Evolutionary conservation across 1,139 yeast genomes (phyloP), one percentile per base, ranked within the genome.

Genomic region (Candida sp.): DNA sequence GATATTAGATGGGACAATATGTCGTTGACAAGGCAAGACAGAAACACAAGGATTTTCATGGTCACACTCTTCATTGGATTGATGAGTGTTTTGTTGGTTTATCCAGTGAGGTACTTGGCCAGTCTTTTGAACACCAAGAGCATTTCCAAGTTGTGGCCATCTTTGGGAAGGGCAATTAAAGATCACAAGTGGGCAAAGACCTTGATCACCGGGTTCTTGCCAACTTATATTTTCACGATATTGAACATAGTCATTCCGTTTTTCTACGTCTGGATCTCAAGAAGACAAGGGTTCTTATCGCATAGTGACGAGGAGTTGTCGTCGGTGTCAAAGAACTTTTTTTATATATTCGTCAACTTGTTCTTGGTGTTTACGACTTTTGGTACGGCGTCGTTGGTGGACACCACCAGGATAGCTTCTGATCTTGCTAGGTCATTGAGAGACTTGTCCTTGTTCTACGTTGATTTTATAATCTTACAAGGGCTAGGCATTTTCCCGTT

Each of bases 401-500:
- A 89, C 63, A 69, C 80, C 49, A 84, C 96, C 4, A 84, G 86
- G 65, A 84, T 90, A 54, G 96, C 97, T 0, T 85, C 85, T 61
- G 84, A 86, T 55, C 72, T 90, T 52, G 96, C 97, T 0, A 79
- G 83, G 34, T 86, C 94, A 1, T 72, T 90, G 58, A 79, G 85
- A 58, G 81, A 84, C 45, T 77, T 89, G 49, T 87, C 96, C 6
- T 72, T 88, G 50, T 91, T 90, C 66, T 90, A 91, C 67, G 92
- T 88, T 47, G 96, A 90, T 66, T 77, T 90, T 66, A 90, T 90
- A 49, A 78, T 90, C 27, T 77, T 90, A 40, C 97, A 90, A 66
- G 97, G 96, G 0, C 68, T 90, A 38, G 96, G 94, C 1, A 87
- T 91, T 80, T 87, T 88, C 63, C 97, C 97, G 1, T 84, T 89